Evolutionary conservation across 2,329 filamentous ascomycete species (phyloP), one percentile per base, ranked within the genome.

Genomic region (Fusarium fracticaudum): DNA sequence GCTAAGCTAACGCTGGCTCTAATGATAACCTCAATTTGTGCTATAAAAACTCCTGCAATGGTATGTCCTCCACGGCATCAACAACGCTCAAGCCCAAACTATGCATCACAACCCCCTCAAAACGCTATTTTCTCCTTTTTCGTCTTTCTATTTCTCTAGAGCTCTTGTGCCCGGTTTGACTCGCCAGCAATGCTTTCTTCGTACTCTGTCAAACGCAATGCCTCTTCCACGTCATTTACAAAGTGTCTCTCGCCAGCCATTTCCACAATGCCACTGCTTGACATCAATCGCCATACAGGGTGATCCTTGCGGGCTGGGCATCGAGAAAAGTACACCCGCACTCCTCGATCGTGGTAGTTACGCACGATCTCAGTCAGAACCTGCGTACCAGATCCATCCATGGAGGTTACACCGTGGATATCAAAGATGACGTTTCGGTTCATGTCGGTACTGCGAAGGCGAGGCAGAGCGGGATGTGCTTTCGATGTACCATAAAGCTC

Each of bases 351-450:
- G n/a, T 91, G 86, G 81, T 98, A 98, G 37, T 86, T 88, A 54
- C 91, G 86, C 22, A 99, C 94, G 75, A 98, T 98, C 83, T 98
- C 96, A 53, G 90, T 89, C 6, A 99, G 86, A 1, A 98, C 96
- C 83, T 98, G 96, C 1, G 94, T 93, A 3, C 96, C 96, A 0
- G 95, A 97, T 11, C 95, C 96, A 80, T 99, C 96, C 77, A 99
- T 91, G 35, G 93, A 93, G 0, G 95, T 98, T 7, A 99, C 96
- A n/a, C 96, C 96, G 77, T 98, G 96, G 13, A 98, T 95, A 80
- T 99, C 96, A 79, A 99, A 98, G 71, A 99, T 95, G 81, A 99
- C 88, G 79, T 98, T 98, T 76, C 91, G 90, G 81, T 98, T 98
- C 78, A 94, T 91, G 69, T 96, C 92, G n/a, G 91, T 89, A 33